Evolutionary conservation across 371 early-diverging fungal genomes (phyloP).

Genomic region (Phascolomyces articulosus): DNA sequence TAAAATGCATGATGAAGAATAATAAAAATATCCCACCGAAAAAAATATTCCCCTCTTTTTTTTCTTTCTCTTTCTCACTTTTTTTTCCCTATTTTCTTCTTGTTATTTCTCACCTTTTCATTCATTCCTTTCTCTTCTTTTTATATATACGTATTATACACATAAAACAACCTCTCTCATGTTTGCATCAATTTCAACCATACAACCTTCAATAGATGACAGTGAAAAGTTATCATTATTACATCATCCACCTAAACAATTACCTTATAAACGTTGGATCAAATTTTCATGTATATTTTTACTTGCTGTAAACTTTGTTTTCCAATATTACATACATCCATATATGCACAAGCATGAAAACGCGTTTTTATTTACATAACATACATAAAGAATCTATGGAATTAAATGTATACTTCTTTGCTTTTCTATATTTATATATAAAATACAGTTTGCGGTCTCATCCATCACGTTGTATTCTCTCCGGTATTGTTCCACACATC

Average conservation of each 20-base stretch:
- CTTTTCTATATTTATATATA: background rate
- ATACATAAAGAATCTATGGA: no score
- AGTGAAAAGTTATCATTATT: background rate
- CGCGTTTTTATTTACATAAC: background rate
- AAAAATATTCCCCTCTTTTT: background rate
- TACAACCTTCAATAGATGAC: background rate
- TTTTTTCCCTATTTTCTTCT: background rate
- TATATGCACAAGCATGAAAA: background rate
- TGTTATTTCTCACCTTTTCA: background rate
- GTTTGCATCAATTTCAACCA: background rate
- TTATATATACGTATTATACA: no score
- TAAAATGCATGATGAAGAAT: background rate
- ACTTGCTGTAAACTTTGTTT: slow-evolving; percentile 1
- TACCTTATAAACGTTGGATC: slow-evolving; percentile 1
- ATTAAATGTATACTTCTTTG: no score
- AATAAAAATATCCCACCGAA: no score
- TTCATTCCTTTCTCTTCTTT: background rate
- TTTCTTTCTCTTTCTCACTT: background rate
- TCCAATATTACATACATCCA: background rate
- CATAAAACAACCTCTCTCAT: no score
- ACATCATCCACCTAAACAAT: background rate
- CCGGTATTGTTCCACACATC: slow-evolving; percentile 8
- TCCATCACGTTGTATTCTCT: slow-evolving; percentile 3
- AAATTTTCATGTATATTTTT: background rate
- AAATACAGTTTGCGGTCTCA: background rate